phyloP scores from a whole-genome alignment of 202 grass and related monocot species.

The Dendrocalamus latiflorus region DNA sequence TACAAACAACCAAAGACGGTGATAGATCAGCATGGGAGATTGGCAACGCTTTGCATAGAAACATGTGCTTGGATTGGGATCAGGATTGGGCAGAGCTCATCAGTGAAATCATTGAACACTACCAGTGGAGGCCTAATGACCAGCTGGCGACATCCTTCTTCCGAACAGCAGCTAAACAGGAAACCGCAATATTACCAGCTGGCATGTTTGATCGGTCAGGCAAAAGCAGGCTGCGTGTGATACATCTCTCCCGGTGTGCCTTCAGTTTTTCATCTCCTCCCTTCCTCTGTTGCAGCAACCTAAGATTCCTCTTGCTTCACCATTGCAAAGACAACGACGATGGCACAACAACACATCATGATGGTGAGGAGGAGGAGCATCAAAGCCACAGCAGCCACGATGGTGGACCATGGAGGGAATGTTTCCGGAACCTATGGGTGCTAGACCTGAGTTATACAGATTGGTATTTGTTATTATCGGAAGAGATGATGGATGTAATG shows the following conservation, averaged over 20 bases:
- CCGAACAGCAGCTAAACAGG: accelerated
- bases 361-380: too few relatives aligned
- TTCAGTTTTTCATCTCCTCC: slow-evolving; percentile 16
- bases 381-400: too few relatives aligned
- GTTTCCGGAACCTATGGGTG: too few relatives aligned
- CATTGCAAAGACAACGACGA: not conserved
- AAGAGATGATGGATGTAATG: not conserved
- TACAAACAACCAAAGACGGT: accelerated
- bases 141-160: not conserved
- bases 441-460: not conserved
- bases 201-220: not conserved
- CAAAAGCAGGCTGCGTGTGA: not conserved
- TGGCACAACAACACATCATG: too few relatives aligned
- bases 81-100: accelerated
- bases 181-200: not conserved
- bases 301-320: slow-evolving; percentile 11
- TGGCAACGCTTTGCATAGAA: not conserved
- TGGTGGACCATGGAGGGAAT: too few relatives aligned
- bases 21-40: slow-evolving; percentile 3
- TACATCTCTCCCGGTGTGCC: not conserved
- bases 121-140: accelerated
- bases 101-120: accelerated
- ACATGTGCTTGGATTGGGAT: not conserved
- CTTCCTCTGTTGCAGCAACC: not conserved
- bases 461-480: not conserved